Evolutionary conservation across 1,284 basidiomycete species (phyloP).

Genomic region (Marasmius sp.): DNA sequence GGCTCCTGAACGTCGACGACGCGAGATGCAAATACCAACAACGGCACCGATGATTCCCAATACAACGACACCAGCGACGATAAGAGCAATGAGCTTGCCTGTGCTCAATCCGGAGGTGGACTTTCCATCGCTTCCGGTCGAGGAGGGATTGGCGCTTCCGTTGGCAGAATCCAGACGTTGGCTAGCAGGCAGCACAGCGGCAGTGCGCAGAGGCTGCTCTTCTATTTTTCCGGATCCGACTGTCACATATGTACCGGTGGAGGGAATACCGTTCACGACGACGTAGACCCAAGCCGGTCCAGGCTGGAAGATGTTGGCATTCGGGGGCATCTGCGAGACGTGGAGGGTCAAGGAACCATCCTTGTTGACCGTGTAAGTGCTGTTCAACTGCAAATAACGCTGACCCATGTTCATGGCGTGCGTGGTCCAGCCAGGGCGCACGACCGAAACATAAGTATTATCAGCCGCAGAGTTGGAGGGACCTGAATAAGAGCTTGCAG

Average conservation of each 20-base stretch:
- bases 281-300: conserved; percentile 76
- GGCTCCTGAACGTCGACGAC: conserved; percentile 9
- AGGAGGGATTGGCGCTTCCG: conserved; percentile 3
- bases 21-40: conserved; percentile 13
- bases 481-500: conserved; percentile 64
- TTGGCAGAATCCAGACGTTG: conserved; percentile 8
- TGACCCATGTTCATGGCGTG: conserved; percentile 59
- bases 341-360: conserved; percentile 62
- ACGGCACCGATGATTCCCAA: conserved; percentile 14
- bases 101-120: conserved; percentile 8
- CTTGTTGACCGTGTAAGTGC: conserved; percentile 55
- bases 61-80: conserved; percentile 11
- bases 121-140: conserved; percentile 14
- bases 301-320: conserved; percentile 70
- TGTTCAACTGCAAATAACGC: conserved; percentile 45
- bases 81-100: conserved; percentile 3
- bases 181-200: conserved; percentile 26
- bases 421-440: conserved; percentile 66
- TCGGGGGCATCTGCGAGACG: conserved; percentile 69
- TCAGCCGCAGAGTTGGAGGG: conserved; percentile 69
- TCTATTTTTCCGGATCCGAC: conserved; percentile 69
- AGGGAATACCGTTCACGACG: conserved; percentile 71
- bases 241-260: conserved; percentile 62
- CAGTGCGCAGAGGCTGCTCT: conserved; percentile 40
- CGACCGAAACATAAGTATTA: conserved; percentile 78